Base-by-base conservation (phyloP, 345 rosid species). In the Barbarea vulgaris region DNA sequence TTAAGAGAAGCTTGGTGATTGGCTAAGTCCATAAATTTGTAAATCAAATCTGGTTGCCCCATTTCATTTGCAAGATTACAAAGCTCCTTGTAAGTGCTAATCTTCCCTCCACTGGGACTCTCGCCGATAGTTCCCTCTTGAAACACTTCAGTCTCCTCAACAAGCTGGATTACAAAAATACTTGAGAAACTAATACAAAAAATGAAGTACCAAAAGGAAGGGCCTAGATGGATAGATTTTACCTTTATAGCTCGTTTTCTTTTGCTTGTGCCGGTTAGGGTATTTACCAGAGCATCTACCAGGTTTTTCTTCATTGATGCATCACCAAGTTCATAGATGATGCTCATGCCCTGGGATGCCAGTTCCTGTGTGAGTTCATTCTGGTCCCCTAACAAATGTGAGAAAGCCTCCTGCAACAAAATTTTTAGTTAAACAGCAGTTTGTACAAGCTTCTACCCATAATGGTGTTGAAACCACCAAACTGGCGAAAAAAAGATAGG, bases 341-440 rank as follows among this genome's bases (percentile, higher is more conserved):
- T 87, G 82, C 98, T 94, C 97, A 94, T 94, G 37, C 98, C 98
- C 70, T 91, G 98, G 70, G 98, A 94, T 66, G 97, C 98, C 64
- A 94, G 83, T 74, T 91, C 97, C 86, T 91, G 98, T 65, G 96
- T 91, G 60, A 94, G 96, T 81, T 91, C 98, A 83, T 91, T 83
- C 78, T 94, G 97, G 67, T 94, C 98, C 56, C 96, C 95, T 76
- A 94, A 84, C 71, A 94, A 84, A 78, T 88, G 87, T 5, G 96
- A 91, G 84, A 94, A 94, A 27, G 95, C 96, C 76, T 94, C 98
- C 98, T 94, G 93, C 85, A 75, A 63, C 52, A 68, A 6, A 10
- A 36, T 10, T 36, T 64, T 9, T 18, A 25, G 76, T 77, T 56
- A 68, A 54, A 55, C 61, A 54, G 46, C 57, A 60, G 64, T 51